Percentiles rank a stretch among this genome's conserved stretches.
Evolutionary conservation across 768 basidiomycete genomes (phyloP).

Genomic region (Naganishia vaughanmartiniae): DNA sequence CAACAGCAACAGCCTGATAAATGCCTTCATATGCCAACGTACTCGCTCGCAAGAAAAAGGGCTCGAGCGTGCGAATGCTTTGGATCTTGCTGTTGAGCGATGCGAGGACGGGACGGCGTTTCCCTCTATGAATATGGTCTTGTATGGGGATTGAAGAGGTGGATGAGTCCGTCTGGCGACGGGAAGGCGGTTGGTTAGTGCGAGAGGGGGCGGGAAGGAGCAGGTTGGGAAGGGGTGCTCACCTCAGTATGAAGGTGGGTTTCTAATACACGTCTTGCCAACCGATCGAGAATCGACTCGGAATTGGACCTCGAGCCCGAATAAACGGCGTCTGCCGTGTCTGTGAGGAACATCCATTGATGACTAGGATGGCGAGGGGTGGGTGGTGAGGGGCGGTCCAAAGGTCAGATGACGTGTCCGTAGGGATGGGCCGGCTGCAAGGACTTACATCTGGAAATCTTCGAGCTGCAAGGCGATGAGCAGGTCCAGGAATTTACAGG

Average conservation of each 20-base stretch:
- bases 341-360: conserved; percentile 98
- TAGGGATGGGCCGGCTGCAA: too few species aligned
- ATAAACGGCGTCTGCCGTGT: conserved; percentile 92
- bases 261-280: conserved; percentile 76
- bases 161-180: background rate
- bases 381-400: conserved; percentile 16
- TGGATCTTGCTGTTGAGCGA: conserved; percentile 71
- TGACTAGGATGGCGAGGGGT: conserved; percentile 56
- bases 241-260: conserved; percentile 28
- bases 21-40: conserved; percentile 85
- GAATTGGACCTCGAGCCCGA: conserved; percentile 74
- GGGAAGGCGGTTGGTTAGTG: background rate
- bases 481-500: conserved; percentile 90
- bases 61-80: conserved; percentile 77
- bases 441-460: conserved; percentile 86
- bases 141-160: background rate
- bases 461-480: conserved; percentile 90
- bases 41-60: conserved; percentile 87
- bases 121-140: conserved; percentile 48
- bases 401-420: background rate
- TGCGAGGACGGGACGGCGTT: conserved; percentile 70
- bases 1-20: conserved; percentile 68
- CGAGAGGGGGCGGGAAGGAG: background rate
- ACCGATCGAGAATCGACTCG: conserved; percentile 83
- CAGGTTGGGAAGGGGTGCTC: background rate